These are phyloP conservation scores for Zymoseptoria pseudotritici DNA, from an alignment of 2,329 filamentous ascomycete species.

Conservation along the genomic window DNA sequence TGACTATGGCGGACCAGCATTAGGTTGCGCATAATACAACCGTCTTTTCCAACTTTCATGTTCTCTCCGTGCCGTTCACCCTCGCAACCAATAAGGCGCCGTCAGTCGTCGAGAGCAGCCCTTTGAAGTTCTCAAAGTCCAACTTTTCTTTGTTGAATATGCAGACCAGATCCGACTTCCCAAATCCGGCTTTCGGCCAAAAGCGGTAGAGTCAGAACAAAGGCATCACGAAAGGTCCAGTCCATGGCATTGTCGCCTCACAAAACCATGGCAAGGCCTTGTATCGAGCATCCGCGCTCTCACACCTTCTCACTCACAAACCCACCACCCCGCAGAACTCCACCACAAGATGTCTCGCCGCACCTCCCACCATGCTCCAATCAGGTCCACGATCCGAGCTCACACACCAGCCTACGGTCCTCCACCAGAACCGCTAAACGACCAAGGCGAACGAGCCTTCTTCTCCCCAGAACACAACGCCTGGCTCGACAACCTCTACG, in stretches of 20 bases:
- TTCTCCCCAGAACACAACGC: background rate
- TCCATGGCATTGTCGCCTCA: background rate
- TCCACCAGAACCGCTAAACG: background rate
- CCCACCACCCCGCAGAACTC: too few species aligned
- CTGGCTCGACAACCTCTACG: background rate
- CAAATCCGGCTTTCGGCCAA: background rate
- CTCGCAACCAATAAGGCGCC: too few species aligned
- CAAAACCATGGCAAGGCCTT: background rate
- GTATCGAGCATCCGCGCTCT: background rate
- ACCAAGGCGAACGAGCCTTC: background rate
- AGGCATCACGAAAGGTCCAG: background rate
- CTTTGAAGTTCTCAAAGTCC: background rate
- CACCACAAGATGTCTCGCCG: background rate
- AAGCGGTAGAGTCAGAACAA: background rate
- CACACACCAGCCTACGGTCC: background rate
- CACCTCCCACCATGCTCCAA: background rate
- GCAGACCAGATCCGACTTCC: background rate
- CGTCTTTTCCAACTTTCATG: too few species aligned
- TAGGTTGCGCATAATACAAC: too few species aligned
- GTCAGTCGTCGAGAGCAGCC: background rate
- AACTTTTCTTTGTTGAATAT: background rate
- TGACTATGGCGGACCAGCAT: too few species aligned
- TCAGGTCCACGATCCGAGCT: too few species aligned
- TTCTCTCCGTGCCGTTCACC: too few species aligned
- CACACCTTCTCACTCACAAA: too few species aligned